Evolutionary conservation across 139 green algal species (phyloP), one percentile per base, ranked within the genome.

Genomic region (Tetradesmus obliquus): DNA sequence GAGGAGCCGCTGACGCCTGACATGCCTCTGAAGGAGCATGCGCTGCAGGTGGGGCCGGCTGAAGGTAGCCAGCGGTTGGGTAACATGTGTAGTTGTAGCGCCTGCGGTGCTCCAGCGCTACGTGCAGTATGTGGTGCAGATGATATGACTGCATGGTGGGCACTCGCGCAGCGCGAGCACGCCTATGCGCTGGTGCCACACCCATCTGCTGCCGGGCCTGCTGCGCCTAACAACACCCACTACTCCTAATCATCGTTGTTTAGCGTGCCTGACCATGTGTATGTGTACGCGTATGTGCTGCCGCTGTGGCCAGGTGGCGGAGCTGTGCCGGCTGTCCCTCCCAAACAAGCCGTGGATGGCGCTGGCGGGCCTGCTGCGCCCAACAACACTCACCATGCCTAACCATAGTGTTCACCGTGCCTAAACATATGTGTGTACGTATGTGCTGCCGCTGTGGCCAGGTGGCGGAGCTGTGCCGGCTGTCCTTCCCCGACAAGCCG

Each of bases 271-370:
- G 32, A 45, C 32, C 32, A 45, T 45, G 32, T 45, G 32, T 45
- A 45, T 45, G 32, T 45, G 32, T 45, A 45, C 32, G 32, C 32
- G 32, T 45, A 45, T 45, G 32, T 45, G 32, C 32, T 45, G 32
- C 32, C 32, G 32, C 32, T 45, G 20, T 79, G 71, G 71, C 10
- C 60, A 88, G 84, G 84, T 88, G 19, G 96, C 97, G 2, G 96
- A 98, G 94, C 93, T 95, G 53, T 97, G 96, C 92, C 91, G 95
- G 4, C 86, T 93, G 8, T 94, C 93, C 12, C 94, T 95, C 88
- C 96, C 97, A 0, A 93, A 97, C 8, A 91, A 95, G 79, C 95
- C 97, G 85, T 98, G 95, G 95, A 93, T 98, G 93, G 94, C 96
- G 62, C 92, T 99, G 57, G 95, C 96, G 55, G 97, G 97, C 55